Percentiles rank a stretch among this genome's conserved stretches.
phyloP scores from a whole-genome alignment of 129 eudicot species.

The Scalesia atractyloides region DNA sequence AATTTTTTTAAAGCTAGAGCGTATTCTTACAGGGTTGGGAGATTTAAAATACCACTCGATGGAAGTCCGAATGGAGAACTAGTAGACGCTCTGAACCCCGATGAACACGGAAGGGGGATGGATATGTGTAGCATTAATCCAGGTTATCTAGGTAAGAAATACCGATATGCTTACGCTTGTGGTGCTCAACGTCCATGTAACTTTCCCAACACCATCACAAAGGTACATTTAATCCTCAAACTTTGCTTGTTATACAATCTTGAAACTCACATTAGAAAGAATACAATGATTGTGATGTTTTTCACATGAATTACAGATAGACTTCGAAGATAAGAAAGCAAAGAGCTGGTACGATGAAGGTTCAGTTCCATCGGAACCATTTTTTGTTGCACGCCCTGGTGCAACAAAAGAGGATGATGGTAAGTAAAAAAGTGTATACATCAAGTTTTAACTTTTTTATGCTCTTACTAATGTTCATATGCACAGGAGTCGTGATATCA shows the following conservation, averaged over 20 bases:
- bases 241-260: neutral
- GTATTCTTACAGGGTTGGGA: conserved; percentile 64
- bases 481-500: conserved; percentile 85
- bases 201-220: conserved; percentile 97
- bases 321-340: conserved; percentile 69
- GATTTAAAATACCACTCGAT: conserved; percentile 84
- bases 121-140: conserved; percentile 99
- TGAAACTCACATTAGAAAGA: neutral
- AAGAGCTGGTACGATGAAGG: conserved; percentile 90
- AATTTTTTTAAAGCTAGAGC: neutral
- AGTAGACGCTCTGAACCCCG: conserved; percentile 80
- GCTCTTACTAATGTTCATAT: neutral
- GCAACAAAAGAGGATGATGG: conserved; percentile 95
- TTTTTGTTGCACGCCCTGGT: conserved; percentile 88
- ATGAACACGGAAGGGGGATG: conserved; percentile 91
- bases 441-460: neutral
- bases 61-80: conserved; percentile 77
- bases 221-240: conserved; percentile 43
- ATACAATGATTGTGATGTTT: neutral
- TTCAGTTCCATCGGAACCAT: conserved; percentile 89
- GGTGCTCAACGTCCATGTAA: conserved; percentile 91
- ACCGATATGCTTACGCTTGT: conserved; percentile 93
- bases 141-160: conserved; percentile 70
- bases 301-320: conserved; percentile 51
- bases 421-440: conserved; percentile 21